phyloP scores from a whole-genome alignment of 176 grass and related monocot genomes.

The Aegilops speltoides region DNA sequence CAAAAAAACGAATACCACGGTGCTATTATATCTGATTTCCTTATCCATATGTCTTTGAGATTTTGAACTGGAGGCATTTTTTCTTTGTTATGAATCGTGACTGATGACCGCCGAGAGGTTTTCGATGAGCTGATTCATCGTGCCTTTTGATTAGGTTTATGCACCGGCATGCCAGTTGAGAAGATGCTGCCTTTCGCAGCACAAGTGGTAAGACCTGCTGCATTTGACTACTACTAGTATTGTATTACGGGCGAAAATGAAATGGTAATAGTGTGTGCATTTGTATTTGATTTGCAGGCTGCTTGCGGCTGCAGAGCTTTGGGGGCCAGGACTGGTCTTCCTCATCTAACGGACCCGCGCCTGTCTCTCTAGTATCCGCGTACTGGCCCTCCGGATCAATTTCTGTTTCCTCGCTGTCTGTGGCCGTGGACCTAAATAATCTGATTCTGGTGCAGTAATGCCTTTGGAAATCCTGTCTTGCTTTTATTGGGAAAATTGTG shows the following conservation, averaged over 20 bases:
- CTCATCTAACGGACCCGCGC: conserved; percentile 3
- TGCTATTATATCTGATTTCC: too few species aligned
- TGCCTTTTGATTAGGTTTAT: conserved; percentile 52
- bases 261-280: neutral
- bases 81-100: neutral
- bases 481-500: neutral
- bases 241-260: neutral
- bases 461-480: neutral
- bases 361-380: neutral
- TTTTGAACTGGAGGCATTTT: too few species aligned
- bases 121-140: neutral
- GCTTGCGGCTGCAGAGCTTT: conserved; percentile 11
- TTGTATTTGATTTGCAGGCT: neutral
- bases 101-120: neutral
- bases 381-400: neutral
- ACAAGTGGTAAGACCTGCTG: conserved; percentile 8
- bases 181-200: conserved; percentile 90
- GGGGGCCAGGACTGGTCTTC: conserved; percentile 17
- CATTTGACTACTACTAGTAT: neutral
- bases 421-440: neutral
- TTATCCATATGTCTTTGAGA: too few species aligned
- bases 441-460: neutral
- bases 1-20: too few species aligned
- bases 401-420: neutral
- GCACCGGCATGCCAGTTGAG: conserved; percentile 63